Base-by-base conservation (phyloP, 805 yeast species). In the Blastobotrys americana region DNA sequence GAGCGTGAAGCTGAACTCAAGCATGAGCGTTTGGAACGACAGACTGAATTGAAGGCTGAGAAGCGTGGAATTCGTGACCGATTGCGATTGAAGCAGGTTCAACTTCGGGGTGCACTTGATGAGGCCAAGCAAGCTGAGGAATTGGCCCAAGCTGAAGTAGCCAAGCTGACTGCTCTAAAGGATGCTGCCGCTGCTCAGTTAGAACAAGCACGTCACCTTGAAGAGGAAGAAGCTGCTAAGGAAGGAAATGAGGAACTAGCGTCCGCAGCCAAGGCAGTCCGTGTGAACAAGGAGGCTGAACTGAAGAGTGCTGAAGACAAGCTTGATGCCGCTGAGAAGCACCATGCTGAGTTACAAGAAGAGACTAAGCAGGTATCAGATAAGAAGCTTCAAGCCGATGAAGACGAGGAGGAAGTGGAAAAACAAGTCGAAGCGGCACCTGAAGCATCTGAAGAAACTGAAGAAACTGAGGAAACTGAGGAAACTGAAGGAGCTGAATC, bases 261-360 rank as follows among this genome's bases (percentile, higher is more conserved):
- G 23, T 41, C 36, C 18, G 48, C 46, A 31, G 41, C 47, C 41
- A 35, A 39, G 31, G 43, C 42, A 18, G 39, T 31, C 13, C 13
- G 20, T 36, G 39, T n/a, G 39, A 20, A 17, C 39, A 8, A 13
- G 13, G 10, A 8, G 13, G 49, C 47, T 15, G 47, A 39, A 25
- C 22, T 39, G 21, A 37, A 44, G 39, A 39, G 33, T 9, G 34
- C 44, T 10, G 43, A 22, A 33, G 28, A 45, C 37, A n/a, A 25
- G 9, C 15, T 23, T 23, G 43, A 16, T 4, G 28, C 9, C n/a
- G 37, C 22, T 21, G 35, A 34, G 39, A 8, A 37, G 25, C 27
- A 13, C 6, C 16, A 8, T 9, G 13, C 15, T 4, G 36, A 42
- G 31, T 10, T 9, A 19, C 27, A 82, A 74, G 80, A 82, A 68